These are phyloP conservation scores for Tetracentron sinense DNA, from an alignment of 164 flowering plant species.

Conservation along the genomic window DNA sequence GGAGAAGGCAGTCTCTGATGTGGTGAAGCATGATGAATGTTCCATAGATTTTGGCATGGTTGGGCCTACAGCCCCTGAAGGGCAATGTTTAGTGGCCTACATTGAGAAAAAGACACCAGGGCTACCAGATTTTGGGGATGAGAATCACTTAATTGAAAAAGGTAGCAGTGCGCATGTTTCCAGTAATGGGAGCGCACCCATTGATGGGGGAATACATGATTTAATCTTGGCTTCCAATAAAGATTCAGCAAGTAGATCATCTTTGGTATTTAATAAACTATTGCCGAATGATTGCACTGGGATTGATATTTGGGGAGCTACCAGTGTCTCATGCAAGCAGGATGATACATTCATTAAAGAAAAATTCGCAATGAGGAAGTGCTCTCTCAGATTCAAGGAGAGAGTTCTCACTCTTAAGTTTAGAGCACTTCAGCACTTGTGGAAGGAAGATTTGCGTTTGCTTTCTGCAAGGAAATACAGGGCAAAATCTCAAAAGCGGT, in stretches of 20 bases:
- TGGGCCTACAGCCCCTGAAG: no score
- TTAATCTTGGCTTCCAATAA: slow-evolving; percentile 50
- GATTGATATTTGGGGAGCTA: slow-evolving; percentile 20
- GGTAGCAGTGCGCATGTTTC: slow-evolving; percentile 3
- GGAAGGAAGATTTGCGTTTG: slow-evolving; percentile 75
- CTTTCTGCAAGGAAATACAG: slow-evolving; percentile 57
- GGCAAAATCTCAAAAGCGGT: slow-evolving; percentile 62
- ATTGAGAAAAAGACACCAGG: slow-evolving; percentile 8
- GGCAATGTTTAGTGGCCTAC: background rate
- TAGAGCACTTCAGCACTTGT: slow-evolving; percentile 58
- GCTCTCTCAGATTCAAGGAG: slow-evolving; percentile 60
- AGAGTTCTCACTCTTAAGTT: slow-evolving; percentile 62
- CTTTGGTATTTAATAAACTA: slow-evolving; percentile 46
- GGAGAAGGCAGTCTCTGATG: slow-evolving; percentile 18
- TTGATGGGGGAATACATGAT: slow-evolving; percentile 23
- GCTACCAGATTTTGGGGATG: slow-evolving; percentile 10
- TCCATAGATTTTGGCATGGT: slow-evolving; percentile 9
- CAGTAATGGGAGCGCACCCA: background rate
- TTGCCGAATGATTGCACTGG: slow-evolving; percentile 29
- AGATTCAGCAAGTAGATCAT: slow-evolving; percentile 46
- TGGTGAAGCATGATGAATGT: slow-evolving; percentile 11
- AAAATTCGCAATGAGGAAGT: slow-evolving; percentile 43
- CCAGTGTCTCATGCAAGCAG: slow-evolving; percentile 11
- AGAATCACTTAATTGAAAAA: slow-evolving; percentile 10
- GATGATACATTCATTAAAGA: slow-evolving; percentile 30